Base-by-base conservation (phyloP, 768 basidiomycete genomes). In the Russula compacta region DNA sequence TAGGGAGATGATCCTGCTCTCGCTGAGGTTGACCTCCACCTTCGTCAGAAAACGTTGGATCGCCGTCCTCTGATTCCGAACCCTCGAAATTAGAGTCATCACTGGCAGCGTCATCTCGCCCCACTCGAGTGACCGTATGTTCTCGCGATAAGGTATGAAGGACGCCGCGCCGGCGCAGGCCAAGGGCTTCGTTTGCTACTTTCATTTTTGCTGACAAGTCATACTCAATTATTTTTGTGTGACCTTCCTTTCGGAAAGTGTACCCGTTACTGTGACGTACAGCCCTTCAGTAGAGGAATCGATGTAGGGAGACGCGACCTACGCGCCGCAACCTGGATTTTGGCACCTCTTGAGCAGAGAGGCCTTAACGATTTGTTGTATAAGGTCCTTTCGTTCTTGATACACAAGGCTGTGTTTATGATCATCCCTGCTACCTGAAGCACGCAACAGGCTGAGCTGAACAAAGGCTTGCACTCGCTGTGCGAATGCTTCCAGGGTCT, bases 201-300 rank as follows among this genome's bases (percentile, higher is more conserved):
- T 90, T 93, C 71, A 92, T 86, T 73, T 93, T 95, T 2, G 72
- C 53, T 6, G 90, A 78, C 36, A 98, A 79, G 67, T 95, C 94
- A 69, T 92, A 91, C 75, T 98, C 94, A 70, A 98, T 87, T 58
- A 99, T 81, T 75, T 98, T 98, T 53, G 89, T 92, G 72, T 89
- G 80, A 0, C 91, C 92, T 69, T 99, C 97, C 72, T 92, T 98
- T 56, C 95, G 87, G 74, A 89, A 92, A 0, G 93, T 92, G 71
- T 91, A 94, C 2, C 81, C 85, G 66, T 80, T 73, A 33, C 92
- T 95, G 65, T 2, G 46, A 52, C 40, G 14, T 51, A 24, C 42
- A 60, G 33, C 39, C 19, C n/a, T 43, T 50, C 15, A 50, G 39
- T 19, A 24, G 49, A 64, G 53, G 19, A 24, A 32, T n/a, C 17